These are phyloP conservation scores for Austroboletus eburneus DNA, from an alignment of 768 basidiomycete species.

Conservation along the genomic window DNA sequence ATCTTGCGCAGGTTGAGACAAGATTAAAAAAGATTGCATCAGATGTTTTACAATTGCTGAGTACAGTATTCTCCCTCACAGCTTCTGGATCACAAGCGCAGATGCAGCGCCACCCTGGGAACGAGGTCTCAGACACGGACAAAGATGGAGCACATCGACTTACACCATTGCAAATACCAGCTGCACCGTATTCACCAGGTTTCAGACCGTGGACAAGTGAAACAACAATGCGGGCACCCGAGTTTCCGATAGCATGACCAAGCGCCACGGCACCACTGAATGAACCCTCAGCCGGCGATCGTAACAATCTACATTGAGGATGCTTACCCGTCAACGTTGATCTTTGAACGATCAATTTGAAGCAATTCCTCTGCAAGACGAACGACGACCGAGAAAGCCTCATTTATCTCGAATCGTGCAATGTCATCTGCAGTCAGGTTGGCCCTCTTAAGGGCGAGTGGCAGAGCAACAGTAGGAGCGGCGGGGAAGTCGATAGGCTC, in stretches of 20 bases:
- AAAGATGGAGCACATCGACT: conserved; percentile 31
- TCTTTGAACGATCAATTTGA: conserved; percentile 77
- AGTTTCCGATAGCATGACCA: conserved; percentile 95
- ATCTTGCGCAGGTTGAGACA: background rate
- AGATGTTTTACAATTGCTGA: conserved; percentile 13
- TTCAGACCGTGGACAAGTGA: conserved; percentile 90
- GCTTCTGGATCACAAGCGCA: conserved; percentile 82
- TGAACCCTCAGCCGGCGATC: conserved; percentile 9
- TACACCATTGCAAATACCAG: conserved; percentile 96
- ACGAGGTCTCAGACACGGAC: conserved; percentile 15
- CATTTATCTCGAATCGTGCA: conserved; percentile 92
- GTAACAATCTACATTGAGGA: conserved; percentile 1
- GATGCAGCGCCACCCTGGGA: conserved; percentile 87
- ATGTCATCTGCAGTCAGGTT: conserved; percentile 82
- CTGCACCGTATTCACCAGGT: conserved; percentile 90
- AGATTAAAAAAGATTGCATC: conserved; percentile 8
- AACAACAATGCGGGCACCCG: conserved; percentile 91
- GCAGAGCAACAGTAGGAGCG: conserved; percentile 90
- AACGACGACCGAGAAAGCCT: conserved; percentile 95
- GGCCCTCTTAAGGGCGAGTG: conserved; percentile 82
- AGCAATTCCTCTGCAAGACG: conserved; percentile 88
- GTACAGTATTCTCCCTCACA: conserved; percentile 43
- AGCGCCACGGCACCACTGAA: conserved; percentile 92
- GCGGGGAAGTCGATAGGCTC: conserved; percentile 96
- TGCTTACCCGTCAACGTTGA: conserved; percentile 83